Conservation (phyloP, 495 filamentous ascomycete species). For the Neurospora africana region DNA sequence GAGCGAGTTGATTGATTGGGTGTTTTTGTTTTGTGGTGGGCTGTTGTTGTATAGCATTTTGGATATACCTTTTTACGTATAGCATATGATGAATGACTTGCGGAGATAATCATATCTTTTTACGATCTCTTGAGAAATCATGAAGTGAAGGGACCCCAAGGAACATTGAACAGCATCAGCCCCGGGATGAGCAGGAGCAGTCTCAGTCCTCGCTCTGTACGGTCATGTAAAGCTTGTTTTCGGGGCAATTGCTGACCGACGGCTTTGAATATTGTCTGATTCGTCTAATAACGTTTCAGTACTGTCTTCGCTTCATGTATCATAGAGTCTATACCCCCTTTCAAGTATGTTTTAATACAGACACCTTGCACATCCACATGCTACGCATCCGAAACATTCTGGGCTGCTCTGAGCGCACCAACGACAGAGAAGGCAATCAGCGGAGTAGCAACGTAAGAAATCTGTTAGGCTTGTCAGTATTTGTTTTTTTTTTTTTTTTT, state of each 20-base stretch:
- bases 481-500: not conserved
- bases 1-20: not conserved
- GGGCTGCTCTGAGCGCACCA: not conserved
- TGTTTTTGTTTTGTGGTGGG: not conserved
- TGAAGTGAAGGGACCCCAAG: not conserved
- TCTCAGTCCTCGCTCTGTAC: not conserved
- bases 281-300: not conserved
- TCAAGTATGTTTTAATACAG: not conserved
- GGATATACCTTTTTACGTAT: not conserved
- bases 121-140: not conserved
- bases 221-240: not conserved
- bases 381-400: not conserved
- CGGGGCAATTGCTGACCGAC: not conserved
- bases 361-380: not conserved
- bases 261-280: not conserved
- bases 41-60: not conserved
- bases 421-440: not conserved
- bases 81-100: not conserved
- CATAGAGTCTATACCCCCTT: not conserved
- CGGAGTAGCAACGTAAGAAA: not conserved
- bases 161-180: not conserved
- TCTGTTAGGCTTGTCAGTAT: not conserved
- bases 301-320: not conserved
- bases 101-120: not conserved
- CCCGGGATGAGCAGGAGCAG: not conserved